These are phyloP conservation scores for Botrytis paeoniae DNA, from an alignment of 2,329 filamentous ascomycete genomes.

Conservation along the genomic window DNA sequence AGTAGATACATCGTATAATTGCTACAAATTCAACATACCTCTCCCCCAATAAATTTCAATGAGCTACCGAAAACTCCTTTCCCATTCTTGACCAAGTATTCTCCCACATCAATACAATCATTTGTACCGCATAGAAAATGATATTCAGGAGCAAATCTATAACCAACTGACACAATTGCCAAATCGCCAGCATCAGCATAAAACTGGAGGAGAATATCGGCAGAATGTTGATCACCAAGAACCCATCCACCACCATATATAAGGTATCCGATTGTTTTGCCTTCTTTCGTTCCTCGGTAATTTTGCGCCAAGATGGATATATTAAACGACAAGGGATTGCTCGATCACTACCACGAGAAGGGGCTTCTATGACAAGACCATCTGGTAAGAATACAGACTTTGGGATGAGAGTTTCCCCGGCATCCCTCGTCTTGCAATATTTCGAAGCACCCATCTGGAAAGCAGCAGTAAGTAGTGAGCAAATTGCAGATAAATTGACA, in stretches of 20 bases:
- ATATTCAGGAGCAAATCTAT: constrained; percentile 58
- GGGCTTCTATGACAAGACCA: constrained; percentile 47
- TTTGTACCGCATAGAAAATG: constrained; percentile 53
- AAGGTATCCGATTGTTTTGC: constrained; percentile 50
- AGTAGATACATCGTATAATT: background rate
- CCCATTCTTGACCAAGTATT: constrained; percentile 50
- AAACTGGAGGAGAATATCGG: constrained; percentile 44
- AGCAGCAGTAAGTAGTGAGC: background rate
- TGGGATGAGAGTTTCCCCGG: constrained; percentile 51
- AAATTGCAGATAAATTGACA: background rate
- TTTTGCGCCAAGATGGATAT: constrained; percentile 28
- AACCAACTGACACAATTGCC: constrained; percentile 54
- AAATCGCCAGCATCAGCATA: constrained; percentile 49
- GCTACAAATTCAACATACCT: constrained; percentile 34
- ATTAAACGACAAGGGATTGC: constrained; percentile 48
- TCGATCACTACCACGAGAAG: constrained; percentile 50
- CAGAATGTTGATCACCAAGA: constrained; percentile 34
- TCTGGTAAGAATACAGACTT: constrained; percentile 45
- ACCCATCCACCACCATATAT: constrained; percentile 48
- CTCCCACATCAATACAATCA: constrained; percentile 56
- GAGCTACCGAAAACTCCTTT: constrained; percentile 42
- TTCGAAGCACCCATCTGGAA: constrained; percentile 50
- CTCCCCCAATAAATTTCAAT: constrained; percentile 47
- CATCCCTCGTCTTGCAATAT: constrained; percentile 53
- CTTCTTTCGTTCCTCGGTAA: constrained; percentile 48